Evolutionary conservation across 495 filamentous ascomycete species (phyloP), one percentile per base, ranked within the genome.

Genomic region (Lophiotrema nucula): DNA sequence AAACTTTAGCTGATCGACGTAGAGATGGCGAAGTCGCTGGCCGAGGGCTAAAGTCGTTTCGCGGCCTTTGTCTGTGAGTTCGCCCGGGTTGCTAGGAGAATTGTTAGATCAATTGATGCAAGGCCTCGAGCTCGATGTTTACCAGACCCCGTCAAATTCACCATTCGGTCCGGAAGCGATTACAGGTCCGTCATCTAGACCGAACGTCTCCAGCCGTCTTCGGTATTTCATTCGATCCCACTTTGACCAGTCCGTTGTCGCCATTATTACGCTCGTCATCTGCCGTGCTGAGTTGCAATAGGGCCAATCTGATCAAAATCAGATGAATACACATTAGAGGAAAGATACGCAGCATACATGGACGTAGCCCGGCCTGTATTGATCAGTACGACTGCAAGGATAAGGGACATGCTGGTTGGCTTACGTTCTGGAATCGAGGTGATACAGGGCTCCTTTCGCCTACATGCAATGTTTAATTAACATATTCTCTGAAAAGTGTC

Each of bases 391-490:
- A n/a, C n/a, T n/a, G n/a, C n/a, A n/a, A n/a, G n/a, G n/a, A n/a
- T n/a, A n/a, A n/a, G n/a, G n/a, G n/a, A n/a, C n/a, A n/a, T n/a
- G n/a, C n/a, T n/a, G n/a, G n/a, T n/a, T 42, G 16, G 47, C 80
- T 68, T 74, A 83, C 82, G 77, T 95, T 95, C 69, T 89, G 83
- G 71, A 98, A 96, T 6, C 95, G 85, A 15, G 89, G 79, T 16
- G 82, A 86, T 15, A 97, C 89, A 26, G 92, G 93, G 21, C 83
- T 90, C 25, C 92, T 83, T 74, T 97, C 92, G 66, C 84, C 84
- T 83, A 21, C 25, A 23, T 25, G n/a, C n/a, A n/a, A 43, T 25
- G 43, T 23, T 44, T 24, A 43, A 37, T 41, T 31, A 41, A 50
- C 35, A 45, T 26, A 26, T 19, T 11, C 8, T n/a, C 6, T 10